These are phyloP conservation scores for Prunus armeniaca DNA, from an alignment of 306 rosid species.

Conservation along the genomic window DNA sequence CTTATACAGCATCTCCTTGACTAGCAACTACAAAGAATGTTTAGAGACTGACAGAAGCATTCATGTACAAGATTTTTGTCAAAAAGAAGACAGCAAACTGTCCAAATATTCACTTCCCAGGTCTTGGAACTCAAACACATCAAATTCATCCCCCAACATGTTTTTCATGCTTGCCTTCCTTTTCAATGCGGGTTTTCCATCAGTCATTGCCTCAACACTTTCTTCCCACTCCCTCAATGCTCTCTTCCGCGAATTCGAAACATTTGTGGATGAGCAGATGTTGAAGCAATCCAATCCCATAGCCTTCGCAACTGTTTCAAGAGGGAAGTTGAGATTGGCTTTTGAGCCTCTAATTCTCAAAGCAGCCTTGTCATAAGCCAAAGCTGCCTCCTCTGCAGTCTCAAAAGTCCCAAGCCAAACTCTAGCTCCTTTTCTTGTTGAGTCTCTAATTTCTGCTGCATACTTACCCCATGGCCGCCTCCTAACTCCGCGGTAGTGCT, in stretches of 20 bases:
- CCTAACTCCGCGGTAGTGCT: slow-evolving; percentile 86
- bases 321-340: slow-evolving; percentile 74
- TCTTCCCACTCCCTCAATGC: slow-evolving; percentile 38
- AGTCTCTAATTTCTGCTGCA: slow-evolving; percentile 90
- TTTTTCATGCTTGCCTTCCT: slow-evolving; percentile 39
- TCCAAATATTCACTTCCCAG: slow-evolving; percentile 84
- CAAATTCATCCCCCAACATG: slow-evolving; percentile 34
- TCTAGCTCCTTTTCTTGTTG: slow-evolving; percentile 70
- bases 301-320: slow-evolving; percentile 54
- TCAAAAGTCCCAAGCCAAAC: slow-evolving; percentile 97
- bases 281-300: slow-evolving; percentile 26
- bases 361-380: slow-evolving; percentile 96
- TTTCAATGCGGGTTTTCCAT: slow-evolving; percentile 37
- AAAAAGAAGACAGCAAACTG: slow-evolving; percentile 62
- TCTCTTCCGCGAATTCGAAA: slow-evolving; percentile 36
- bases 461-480: slow-evolving; percentile 98
- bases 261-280: neutral
- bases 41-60: neutral
- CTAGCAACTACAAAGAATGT: neutral
- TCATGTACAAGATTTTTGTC: slow-evolving; percentile 18
- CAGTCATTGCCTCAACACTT: slow-evolving; percentile 16
- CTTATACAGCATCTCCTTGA: neutral
- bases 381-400: slow-evolving; percentile 87
- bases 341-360: slow-evolving; percentile 82
- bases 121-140: slow-evolving; percentile 73